These are phyloP conservation scores for Ogataea pini DNA, from an alignment of 805 yeast species.

Conservation along the genomic window DNA sequence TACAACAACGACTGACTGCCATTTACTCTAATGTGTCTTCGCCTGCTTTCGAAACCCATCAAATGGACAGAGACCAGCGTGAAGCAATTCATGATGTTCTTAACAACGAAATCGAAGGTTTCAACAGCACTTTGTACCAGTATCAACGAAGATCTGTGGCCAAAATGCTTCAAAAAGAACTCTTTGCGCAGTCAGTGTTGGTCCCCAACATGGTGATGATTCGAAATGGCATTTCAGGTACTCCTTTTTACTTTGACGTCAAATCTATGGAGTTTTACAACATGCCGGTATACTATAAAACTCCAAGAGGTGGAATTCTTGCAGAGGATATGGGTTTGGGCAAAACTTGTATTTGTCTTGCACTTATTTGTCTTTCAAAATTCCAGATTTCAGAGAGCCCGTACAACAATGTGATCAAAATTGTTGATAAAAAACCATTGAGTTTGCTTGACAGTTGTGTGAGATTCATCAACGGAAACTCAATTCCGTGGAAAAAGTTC, in stretches of 20 bases:
- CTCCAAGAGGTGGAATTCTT: conserved; percentile 62
- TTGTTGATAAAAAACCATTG: conserved; percentile 23
- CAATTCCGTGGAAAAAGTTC: conserved; percentile 61
- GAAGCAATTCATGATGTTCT: conserved; percentile 27
- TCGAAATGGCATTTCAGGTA: neutral
- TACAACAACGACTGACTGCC: conserved; percentile 29
- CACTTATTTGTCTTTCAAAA: conserved; percentile 56
- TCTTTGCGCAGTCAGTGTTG: conserved; percentile 27
- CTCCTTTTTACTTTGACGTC: conserved; percentile 39
- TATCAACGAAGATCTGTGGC: conserved; percentile 63
- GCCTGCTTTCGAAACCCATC: conserved; percentile 27
- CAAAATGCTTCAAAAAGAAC: conserved; percentile 59
- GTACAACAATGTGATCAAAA: conserved; percentile 15
- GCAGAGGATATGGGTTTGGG: conserved; percentile 75
- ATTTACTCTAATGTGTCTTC: conserved; percentile 41
- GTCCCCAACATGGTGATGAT: conserved; percentile 26
- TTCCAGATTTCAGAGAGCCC: conserved; percentile 52
- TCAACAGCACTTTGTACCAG: conserved; percentile 51
- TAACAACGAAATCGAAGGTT: conserved; percentile 43
- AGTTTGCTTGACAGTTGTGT: conserved; percentile 45
- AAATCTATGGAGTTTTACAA: conserved; percentile 31
- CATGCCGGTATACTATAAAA: conserved; percentile 43
- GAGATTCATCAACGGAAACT: conserved; percentile 42
- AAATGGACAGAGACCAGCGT: conserved; percentile 23
- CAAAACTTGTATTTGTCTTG: conserved; percentile 60